Evolutionary conservation across 83 land plant species (phyloP).

Genomic region (Picea engelmannii): DNA sequence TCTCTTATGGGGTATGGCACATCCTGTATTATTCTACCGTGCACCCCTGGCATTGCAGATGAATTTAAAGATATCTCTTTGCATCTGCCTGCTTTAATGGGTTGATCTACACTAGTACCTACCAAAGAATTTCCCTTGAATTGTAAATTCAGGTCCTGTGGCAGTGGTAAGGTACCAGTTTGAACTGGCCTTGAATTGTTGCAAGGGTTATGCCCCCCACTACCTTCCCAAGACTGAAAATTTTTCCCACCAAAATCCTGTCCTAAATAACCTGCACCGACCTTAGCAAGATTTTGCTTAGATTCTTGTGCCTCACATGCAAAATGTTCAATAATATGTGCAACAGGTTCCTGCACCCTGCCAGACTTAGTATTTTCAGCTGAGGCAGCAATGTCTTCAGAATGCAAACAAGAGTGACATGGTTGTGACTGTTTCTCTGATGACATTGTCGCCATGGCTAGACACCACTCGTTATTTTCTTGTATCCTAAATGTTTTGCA

Average conservation of each 20-base stretch:
- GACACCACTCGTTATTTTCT: not conserved
- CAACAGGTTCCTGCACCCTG: not conserved
- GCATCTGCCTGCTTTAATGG: not conserved
- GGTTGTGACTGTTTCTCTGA: not conserved
- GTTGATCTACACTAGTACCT: constrained; percentile 1
- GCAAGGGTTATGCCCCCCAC: not conserved
- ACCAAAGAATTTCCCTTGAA: not conserved
- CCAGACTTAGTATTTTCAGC: not conserved
- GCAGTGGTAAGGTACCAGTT: not conserved
- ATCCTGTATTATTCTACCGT: not conserved
- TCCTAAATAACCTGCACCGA: not conserved
- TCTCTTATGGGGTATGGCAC: not conserved
- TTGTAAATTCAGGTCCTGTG: not conserved
- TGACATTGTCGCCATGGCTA: not conserved
- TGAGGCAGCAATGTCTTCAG: not conserved
- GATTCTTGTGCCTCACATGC: not conserved
- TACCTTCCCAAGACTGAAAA: not conserved
- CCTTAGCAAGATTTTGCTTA: not conserved
- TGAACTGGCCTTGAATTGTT: not conserved
- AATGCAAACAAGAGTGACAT: not conserved
- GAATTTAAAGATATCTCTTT: not conserved
- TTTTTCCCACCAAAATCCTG: constrained; percentile 9
- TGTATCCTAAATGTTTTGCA: not conserved
- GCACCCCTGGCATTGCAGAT: not conserved
- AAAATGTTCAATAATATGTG: not conserved